Conservation (phyloP, 441 rosid species). For the Sinapis alba region DNA sequence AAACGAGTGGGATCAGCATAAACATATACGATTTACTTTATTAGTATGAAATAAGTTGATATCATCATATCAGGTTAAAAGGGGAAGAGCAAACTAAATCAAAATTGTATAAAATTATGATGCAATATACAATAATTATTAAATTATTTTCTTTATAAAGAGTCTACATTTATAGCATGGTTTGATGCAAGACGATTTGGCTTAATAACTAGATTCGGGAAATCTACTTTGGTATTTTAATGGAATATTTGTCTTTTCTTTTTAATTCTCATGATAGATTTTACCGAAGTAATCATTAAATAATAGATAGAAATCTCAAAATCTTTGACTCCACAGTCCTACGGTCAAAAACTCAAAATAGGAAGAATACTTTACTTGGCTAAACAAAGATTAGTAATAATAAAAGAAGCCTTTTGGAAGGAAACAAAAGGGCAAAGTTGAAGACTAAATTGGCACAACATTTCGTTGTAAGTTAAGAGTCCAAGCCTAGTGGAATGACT, state of each 20-base stretch:
- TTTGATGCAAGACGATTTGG: neutral
- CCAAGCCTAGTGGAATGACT: constrained; percentile 22
- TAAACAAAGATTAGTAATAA: constrained; percentile 6
- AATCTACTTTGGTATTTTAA: neutral
- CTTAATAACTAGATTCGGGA: neutral
- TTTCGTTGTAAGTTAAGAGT: constrained; percentile 6
- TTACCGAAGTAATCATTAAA: constrained; percentile 15
- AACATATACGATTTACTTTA: neutral
- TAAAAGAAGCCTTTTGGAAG: neutral
- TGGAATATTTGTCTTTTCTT: neutral
- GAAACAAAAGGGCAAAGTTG: constrained; percentile 25
- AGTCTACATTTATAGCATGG: neutral
- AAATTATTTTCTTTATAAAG: neutral
- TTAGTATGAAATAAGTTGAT: neutral
- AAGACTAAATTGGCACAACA: constrained; percentile 10
- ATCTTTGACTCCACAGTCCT: constrained; percentile 33
- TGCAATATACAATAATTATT: neutral
- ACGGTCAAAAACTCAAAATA: constrained; percentile 23
- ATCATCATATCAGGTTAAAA: neutral
- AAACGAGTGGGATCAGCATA: neutral
- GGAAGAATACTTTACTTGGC: constrained; percentile 20
- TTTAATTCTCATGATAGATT: neutral
- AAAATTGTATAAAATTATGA: neutral
- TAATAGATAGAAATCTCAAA: constrained; percentile 8
- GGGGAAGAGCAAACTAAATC: neutral